Percentiles rank a stretch among this genome's conserved stretches.
These are phyloP conservation scores for Parachlorella kessleri DNA, from an alignment of 139 green algal species.

Conservation along the genomic window DNA sequence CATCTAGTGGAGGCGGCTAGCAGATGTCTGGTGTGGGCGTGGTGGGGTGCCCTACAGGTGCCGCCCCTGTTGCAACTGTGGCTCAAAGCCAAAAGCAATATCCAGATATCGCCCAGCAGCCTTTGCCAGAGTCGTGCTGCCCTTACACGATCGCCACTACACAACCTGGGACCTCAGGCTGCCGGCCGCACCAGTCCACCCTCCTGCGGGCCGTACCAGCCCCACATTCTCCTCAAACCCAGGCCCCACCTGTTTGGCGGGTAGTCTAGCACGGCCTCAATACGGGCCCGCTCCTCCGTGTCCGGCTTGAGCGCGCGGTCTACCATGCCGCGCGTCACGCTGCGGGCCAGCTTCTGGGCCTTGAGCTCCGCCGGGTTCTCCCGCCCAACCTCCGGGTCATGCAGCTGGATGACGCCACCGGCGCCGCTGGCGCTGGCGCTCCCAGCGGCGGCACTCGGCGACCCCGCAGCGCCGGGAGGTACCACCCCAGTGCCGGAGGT, in stretches of 20 bases:
- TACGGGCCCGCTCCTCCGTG: slow-evolving; percentile 63
- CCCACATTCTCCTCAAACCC: too few species aligned
- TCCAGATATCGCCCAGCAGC: too few species aligned
- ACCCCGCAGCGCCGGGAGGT: background rate
- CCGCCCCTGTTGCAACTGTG: too few species aligned
- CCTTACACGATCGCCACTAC: too few species aligned
- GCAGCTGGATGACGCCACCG: slow-evolving; percentile 43
- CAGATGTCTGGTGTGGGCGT: too few species aligned
- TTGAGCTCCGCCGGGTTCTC: slow-evolving; percentile 92
- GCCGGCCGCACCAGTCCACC: too few species aligned
- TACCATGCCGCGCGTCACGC: slow-evolving; percentile 64
- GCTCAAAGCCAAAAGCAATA: too few species aligned
- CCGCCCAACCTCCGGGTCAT: slow-evolving; percentile 78
- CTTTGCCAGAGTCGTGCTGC: too few species aligned
- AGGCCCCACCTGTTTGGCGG: slow-evolving; percentile 52
- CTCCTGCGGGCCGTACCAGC: too few species aligned
- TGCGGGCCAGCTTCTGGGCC: slow-evolving; percentile 91
- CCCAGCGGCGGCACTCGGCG: background rate
- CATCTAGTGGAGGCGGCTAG: too few species aligned
- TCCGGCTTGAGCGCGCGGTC: slow-evolving; percentile 87
- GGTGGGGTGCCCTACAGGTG: too few species aligned
- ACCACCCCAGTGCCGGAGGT: slow-evolving; percentile 19
- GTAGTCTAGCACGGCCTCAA: slow-evolving; percentile 51
- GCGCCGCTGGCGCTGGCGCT: background rate
- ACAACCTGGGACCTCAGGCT: too few species aligned